These are phyloP conservation scores for Purpureocillium lavendulum DNA, from an alignment of 2,329 filamentous ascomycete species.

Conservation along the genomic window DNA sequence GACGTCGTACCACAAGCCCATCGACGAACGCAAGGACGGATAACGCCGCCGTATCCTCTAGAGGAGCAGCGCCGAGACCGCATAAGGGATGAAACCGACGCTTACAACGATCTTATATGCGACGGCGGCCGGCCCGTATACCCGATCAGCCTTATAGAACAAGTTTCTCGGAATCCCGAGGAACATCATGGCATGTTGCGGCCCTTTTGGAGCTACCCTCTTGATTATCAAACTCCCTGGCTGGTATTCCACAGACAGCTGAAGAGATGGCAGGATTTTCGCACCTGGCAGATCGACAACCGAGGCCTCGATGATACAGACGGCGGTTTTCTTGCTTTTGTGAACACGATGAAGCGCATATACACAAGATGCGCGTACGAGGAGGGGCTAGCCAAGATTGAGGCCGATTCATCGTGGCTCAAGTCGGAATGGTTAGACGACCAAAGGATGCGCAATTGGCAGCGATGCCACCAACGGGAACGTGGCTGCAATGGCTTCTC, in stretches of 20 bases:
- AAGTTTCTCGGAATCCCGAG: too few relatives aligned
- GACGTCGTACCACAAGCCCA: background rate
- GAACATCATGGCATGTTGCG: too few relatives aligned
- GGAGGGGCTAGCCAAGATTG: conserved; percentile 1
- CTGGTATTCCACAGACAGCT: conserved; percentile 16
- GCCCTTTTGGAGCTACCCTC: too few relatives aligned
- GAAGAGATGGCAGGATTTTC: conserved; percentile 17
- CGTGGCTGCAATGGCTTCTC: conserved; percentile 6
- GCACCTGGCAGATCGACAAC: conserved; percentile 18
- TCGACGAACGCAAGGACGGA: background rate
- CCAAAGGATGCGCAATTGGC: background rate
- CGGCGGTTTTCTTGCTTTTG: conserved; percentile 4
- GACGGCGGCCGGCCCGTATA: too few relatives aligned
- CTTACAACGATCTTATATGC: too few relatives aligned
- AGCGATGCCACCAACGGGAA: conserved; percentile 1
- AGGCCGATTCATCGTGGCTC: conserved; percentile 2
- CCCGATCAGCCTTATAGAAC: too few relatives aligned
- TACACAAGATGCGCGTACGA: background rate
- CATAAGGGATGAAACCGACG: too few relatives aligned
- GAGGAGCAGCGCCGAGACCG: too few relatives aligned
- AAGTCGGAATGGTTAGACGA: conserved; percentile 1
- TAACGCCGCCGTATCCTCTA: too few relatives aligned
- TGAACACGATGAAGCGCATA: too few relatives aligned
- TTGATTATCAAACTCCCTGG: too few relatives aligned
- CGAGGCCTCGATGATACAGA: conserved; percentile 9